A percentile compares a stretch with the other conserved stretches of the same genome.
Evolutionary conservation across 176 grass and related monocot genomes (phyloP).

Genomic region (Zoysia pacifica): DNA sequence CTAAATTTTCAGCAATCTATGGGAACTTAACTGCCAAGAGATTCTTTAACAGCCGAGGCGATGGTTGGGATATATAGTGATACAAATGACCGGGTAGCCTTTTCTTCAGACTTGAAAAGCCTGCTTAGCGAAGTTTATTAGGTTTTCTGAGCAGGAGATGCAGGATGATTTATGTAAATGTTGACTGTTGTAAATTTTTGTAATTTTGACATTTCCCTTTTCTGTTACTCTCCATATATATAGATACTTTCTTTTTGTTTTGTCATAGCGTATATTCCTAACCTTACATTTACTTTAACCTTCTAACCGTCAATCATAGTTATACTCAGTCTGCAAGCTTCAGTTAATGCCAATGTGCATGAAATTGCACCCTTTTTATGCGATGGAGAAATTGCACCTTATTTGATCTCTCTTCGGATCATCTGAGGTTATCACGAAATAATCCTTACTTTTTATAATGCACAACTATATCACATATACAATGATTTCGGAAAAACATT

Average conservation of each 20-base stretch:
- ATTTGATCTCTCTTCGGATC: background rate
- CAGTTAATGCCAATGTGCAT: slow-evolving; percentile 14
- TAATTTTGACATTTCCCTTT: slow-evolving; percentile 13
- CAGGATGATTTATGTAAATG: background rate
- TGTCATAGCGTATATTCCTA: background rate
- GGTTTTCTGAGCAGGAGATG: background rate
- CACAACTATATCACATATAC: background rate
- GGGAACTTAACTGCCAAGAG: slow-evolving; percentile 75
- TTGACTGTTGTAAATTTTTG: background rate
- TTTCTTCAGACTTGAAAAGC: slow-evolving; percentile 12
- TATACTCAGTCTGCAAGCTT: background rate
- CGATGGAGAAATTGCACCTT: background rate
- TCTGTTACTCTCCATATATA: background rate
- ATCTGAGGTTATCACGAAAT: slow-evolving; percentile 2
- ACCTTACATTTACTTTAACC: background rate
- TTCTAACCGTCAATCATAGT: slow-evolving; percentile 1
- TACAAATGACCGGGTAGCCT: background rate
- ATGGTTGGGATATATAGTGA: slow-evolving; percentile 85
- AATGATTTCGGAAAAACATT: slow-evolving; percentile 1
- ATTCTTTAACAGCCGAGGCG: slow-evolving; percentile 56
- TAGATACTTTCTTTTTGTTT: background rate
- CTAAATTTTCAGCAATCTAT: slow-evolving; percentile 66
- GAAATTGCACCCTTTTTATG: slow-evolving; percentile 3
- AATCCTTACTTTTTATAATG: background rate
- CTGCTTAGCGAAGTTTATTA: slow-evolving; percentile 28